phyloP scores from a whole-genome alignment of 768 basidiomycete genomes.

The Gloeophyllum trabeum region DNA sequence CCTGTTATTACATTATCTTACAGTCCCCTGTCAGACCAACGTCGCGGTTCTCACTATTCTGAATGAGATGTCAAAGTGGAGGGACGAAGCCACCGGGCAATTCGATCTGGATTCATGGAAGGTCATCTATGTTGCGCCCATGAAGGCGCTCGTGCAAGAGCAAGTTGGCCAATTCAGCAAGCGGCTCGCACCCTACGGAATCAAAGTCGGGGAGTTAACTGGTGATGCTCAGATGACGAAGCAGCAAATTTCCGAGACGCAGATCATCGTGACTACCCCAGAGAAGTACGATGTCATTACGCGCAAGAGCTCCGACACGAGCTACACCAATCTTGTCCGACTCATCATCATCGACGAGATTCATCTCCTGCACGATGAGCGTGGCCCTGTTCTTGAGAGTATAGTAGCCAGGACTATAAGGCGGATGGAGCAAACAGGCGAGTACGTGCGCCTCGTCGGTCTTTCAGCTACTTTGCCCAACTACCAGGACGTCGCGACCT shows the following conservation, averaged over 20 bases:
- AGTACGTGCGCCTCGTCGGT: constrained; percentile 90
- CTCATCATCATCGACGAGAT: constrained; percentile 98
- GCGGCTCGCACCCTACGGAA: constrained; percentile 58
- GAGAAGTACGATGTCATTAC: constrained; percentile 99
- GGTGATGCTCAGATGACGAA: constrained; percentile 98
- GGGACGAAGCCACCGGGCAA: constrained; percentile 67
- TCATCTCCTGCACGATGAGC: constrained; percentile 93
- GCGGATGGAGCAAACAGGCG: constrained; percentile 87
- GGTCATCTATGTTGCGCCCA: constrained; percentile 94
- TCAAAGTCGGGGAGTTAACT: constrained; percentile 91
- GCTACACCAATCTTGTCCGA: constrained; percentile 92
- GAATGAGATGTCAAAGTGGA: constrained; percentile 79
- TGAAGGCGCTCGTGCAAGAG: constrained; percentile 99
- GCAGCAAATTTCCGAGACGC: constrained; percentile 91
- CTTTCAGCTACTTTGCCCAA: constrained; percentile 97
- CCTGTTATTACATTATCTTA: constrained; percentile 9
- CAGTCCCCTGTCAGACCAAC: constrained; percentile 58
- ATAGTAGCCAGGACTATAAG: constrained; percentile 85
- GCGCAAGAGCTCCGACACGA: constrained; percentile 92
- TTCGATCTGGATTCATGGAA: constrained; percentile 91
- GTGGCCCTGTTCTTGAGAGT: constrained; percentile 91
- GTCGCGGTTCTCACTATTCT: constrained; percentile 95
- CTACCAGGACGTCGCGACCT: constrained; percentile 94
- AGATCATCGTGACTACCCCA: constrained; percentile 97
- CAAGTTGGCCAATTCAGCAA: constrained; percentile 92